Percentiles rank a stretch among this genome's conserved stretches.
phyloP scores from a whole-genome alignment of 495 filamentous ascomycete genomes.

The Annulohypoxylon moriforme region DNA sequence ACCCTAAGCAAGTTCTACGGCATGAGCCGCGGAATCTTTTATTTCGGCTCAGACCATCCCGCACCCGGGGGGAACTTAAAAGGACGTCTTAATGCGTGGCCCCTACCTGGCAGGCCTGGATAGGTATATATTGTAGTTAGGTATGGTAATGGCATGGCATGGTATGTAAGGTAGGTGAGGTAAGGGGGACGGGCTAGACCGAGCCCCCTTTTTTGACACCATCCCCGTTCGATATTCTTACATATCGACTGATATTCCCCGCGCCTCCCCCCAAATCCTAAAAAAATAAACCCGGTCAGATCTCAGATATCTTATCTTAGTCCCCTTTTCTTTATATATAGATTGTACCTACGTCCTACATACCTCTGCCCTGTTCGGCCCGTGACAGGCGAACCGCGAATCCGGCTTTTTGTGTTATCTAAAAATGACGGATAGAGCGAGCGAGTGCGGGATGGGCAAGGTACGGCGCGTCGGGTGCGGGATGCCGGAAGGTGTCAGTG shows the following conservation, averaged over 20 bases:
- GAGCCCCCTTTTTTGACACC: neutral
- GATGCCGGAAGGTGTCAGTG: neutral
- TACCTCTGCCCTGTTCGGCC: neutral
- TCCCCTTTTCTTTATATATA: neutral
- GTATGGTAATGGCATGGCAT: neutral
- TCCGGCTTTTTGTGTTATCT: neutral
- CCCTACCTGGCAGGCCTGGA: neutral
- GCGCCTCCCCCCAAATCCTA: neutral
- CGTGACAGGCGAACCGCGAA: constrained; percentile 14
- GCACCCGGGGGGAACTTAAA: neutral
- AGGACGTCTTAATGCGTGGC: neutral
- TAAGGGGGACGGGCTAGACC: constrained; percentile 3
- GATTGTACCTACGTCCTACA: neutral
- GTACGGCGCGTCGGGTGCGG: neutral
- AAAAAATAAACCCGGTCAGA: constrained; percentile 10
- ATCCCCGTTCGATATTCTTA: neutral
- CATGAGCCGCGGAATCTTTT: neutral
- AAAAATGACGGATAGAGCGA: neutral
- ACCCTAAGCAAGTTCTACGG: neutral
- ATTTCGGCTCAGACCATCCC: neutral
- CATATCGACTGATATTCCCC: neutral
- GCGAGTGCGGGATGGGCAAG: neutral
- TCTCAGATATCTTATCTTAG: constrained; percentile 9
- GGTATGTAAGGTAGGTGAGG: neutral
- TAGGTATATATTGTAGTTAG: neutral